phyloP scores from a whole-genome alignment of 257 asterid genomes.

The Perilla frutescens region DNA sequence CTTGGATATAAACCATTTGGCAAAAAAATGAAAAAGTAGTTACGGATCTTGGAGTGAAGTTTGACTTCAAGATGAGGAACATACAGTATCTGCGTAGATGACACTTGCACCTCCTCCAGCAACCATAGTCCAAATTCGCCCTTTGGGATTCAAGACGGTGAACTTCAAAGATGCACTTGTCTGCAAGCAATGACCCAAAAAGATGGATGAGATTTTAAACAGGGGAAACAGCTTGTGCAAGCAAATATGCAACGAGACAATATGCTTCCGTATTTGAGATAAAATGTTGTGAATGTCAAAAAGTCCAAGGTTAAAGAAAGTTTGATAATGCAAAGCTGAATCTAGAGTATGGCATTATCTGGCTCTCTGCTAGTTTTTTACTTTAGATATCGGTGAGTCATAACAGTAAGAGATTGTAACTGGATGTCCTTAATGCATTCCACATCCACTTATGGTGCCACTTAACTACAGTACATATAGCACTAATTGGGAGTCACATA shows the following conservation, averaged over 20 bases:
- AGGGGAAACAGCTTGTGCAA: background rate
- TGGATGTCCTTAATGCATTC: background rate
- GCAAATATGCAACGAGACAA: background rate
- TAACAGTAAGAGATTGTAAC: background rate
- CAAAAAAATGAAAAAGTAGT: background rate
- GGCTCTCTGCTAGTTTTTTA: background rate
- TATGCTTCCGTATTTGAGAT: background rate
- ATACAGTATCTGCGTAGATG: slow-evolving; percentile 88
- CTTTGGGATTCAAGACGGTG: slow-evolving; percentile 93
- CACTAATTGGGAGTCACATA: background rate
- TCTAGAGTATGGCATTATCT: background rate
- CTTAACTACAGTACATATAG: background rate
- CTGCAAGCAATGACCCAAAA: slow-evolving; percentile 46
- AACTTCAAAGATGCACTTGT: slow-evolving; percentile 98
- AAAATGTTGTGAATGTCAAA: background rate
- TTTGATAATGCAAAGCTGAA: background rate
- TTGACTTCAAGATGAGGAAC: slow-evolving; percentile 39
- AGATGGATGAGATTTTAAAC: background rate
- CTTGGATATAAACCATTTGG: slow-evolving; percentile 9
- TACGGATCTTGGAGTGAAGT: background rate
- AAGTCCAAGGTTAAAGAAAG: background rate
- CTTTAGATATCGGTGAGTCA: background rate
- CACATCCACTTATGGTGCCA: background rate
- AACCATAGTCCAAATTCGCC: slow-evolving; percentile 98
- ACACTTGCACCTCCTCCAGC: slow-evolving; percentile 99